Base-by-base conservation (phyloP, 2,329 filamentous ascomycete species). In the Neopestalotiopsis sp. region DNA sequence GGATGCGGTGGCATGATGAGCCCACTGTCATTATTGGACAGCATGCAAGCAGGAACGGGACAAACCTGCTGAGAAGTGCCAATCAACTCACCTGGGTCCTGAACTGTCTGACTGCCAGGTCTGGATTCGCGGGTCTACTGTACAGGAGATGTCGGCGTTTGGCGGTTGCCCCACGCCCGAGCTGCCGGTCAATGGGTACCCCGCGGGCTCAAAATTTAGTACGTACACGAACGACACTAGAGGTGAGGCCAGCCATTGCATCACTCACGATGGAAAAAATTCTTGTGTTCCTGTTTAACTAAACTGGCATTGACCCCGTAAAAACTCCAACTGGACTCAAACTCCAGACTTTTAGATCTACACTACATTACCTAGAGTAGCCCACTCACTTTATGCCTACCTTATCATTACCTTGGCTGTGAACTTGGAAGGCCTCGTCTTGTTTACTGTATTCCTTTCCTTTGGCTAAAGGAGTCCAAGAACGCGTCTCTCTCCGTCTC, bases 281-380 rank as follows among this genome's bases (percentile, higher is more conserved):
- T 20, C n/a, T 17, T 52, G 45, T 38, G 34, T 38, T 10, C 10
- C 6, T 38, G 34, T 38, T 52, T 52, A n/a, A 52, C 45, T 52
- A 52, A 52, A 38, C 34, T 38, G 34, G 34, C 45, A 52, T 20
- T 20, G 45, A 52, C 45, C 45, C 45, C 45, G 45, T 52, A n/a
- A 38, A 38, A 38, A 38, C n/a, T 20, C 45, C 17, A 52, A 52
- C 45, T 52, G 45, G 45, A 24, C n/a, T 52, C n/a, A n/a, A 52
- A 52, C 45, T 52, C 45, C 45, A 52, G 45, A 52, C 45, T 52
- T 52, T 52, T 52, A 52, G 45, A 52, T 52, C 45, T 52, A 52
- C 45, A 52, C 45, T 52, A 52, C 45, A 20, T 52, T 7, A 7
- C n/a, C 45, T 20, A 20, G 17, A 52, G 17, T 52, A 52, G 17